phyloP scores from a whole-genome alignment of 257 asterid species.

The Solanum boliviense region DNA sequence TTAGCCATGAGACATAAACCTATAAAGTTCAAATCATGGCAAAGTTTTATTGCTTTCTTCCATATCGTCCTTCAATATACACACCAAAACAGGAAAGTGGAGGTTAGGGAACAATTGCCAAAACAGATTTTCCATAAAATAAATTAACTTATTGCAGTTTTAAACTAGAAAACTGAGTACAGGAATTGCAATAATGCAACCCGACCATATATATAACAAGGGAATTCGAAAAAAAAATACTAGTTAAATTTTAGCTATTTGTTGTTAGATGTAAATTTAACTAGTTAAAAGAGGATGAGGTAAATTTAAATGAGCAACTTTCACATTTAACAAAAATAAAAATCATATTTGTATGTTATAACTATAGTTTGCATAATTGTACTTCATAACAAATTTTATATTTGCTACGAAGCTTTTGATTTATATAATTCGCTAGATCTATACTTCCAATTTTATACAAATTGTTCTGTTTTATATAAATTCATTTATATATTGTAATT shows the following conservation, averaged over 20 bases:
- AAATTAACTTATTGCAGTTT: not conserved
- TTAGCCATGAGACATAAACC: not conserved
- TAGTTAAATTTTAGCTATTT: not conserved
- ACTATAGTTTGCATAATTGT: no score
- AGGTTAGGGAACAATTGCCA: not conserved
- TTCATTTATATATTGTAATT: no score
- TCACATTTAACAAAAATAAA: no score
- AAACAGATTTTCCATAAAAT: not conserved
- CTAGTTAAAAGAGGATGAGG: not conserved
- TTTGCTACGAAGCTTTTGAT: no score
- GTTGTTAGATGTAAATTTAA: not conserved
- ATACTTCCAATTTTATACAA: no score
- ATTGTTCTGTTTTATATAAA: no score
- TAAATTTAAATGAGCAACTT: not conserved
- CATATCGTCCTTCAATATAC: not conserved
- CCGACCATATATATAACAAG: not conserved
- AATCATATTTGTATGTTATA: no score
- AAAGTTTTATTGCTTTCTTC: not conserved
- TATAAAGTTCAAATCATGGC: not conserved
- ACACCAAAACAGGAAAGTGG: not conserved
- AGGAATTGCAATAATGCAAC: not conserved
- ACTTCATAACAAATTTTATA: no score
- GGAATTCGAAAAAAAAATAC: not conserved
- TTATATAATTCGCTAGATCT: no score
- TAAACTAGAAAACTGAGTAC: not conserved